Evolutionary conservation across 1,284 basidiomycete genomes (phyloP).

Genomic region (Fistulinella cinereoalba): DNA sequence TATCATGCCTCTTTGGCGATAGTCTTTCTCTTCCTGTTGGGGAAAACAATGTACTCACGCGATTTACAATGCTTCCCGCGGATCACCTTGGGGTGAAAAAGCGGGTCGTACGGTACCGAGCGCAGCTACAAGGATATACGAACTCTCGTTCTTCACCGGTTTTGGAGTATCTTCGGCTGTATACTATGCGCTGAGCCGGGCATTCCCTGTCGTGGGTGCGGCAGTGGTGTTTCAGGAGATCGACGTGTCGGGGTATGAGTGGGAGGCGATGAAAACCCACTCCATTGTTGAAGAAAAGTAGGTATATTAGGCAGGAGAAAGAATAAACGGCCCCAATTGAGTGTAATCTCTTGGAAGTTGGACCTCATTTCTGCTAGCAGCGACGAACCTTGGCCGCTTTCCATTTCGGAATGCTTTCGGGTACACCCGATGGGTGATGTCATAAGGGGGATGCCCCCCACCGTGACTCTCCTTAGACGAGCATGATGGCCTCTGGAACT

Average conservation of each 20-base stretch:
- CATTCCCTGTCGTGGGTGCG: slow-evolving; percentile 59
- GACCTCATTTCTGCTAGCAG: too few relatives aligned
- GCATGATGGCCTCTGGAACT: slow-evolving; percentile 35
- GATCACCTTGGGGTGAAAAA: slow-evolving; percentile 16
- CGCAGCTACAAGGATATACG: slow-evolving; percentile 66
- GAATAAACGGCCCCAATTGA: too few relatives aligned
- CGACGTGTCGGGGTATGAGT: slow-evolving; percentile 47
- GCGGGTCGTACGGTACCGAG: slow-evolving; percentile 58
- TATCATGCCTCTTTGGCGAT: not conserved
- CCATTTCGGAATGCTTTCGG: slow-evolving; percentile 22
- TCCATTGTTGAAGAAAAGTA: slow-evolving; percentile 1
- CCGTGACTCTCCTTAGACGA: not conserved
- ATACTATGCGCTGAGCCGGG: slow-evolving; percentile 57
- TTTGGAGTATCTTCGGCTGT: slow-evolving; percentile 66
- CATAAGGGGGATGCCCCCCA: too few relatives aligned
- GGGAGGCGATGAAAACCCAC: not conserved
- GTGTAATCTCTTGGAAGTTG: not conserved
- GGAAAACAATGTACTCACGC: slow-evolving; percentile 1
- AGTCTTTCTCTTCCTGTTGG: not conserved
- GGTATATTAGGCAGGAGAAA: not conserved
- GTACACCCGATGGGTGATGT: slow-evolving; percentile 29
- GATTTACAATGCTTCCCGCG: not conserved
- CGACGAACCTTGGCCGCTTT: too few relatives aligned
- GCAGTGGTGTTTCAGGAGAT: slow-evolving; percentile 56
- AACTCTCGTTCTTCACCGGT: slow-evolving; percentile 78